Percentiles rank a stretch among this genome's conserved stretches.
Evolutionary conservation across 805 yeast genomes (phyloP).

Genomic region (Suhomyces vadensis): DNA sequence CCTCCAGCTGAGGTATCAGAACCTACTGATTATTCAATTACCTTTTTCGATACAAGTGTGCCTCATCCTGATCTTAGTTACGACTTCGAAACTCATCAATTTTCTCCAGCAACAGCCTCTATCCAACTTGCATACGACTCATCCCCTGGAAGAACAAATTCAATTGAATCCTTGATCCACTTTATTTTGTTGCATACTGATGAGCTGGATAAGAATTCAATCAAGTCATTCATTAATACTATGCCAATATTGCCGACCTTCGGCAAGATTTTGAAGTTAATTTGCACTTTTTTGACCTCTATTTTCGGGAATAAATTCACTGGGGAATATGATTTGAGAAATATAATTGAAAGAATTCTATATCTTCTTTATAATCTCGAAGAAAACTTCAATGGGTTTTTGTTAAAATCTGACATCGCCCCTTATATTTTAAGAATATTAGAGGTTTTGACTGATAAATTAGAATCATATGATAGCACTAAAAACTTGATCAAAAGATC

Average conservation of each 20-base stretch:
- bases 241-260: conserved; percentile 41
- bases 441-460: conserved; percentile 43
- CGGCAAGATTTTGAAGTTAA: conserved; percentile 26
- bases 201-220: conserved; percentile 13
- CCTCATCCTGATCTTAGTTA: conserved; percentile 43
- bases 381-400: conserved; percentile 64
- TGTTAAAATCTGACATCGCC: conserved; percentile 62
- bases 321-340: conserved; percentile 18
- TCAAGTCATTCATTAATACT: conserved; percentile 21
- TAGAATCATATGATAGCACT: conserved; percentile 2
- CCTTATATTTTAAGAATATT: conserved; percentile 58
- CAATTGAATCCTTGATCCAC: conserved; percentile 73
- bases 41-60: conserved; percentile 24
- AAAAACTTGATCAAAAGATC: not conserved
- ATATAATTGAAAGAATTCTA: conserved; percentile 52
- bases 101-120: conserved; percentile 16
- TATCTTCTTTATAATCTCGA: conserved; percentile 56
- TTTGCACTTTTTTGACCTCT: conserved; percentile 17
- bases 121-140: conserved; percentile 10
- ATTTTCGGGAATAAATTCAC: conserved; percentile 27
- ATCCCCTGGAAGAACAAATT: conserved; percentile 1
- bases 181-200: conserved; percentile 47
- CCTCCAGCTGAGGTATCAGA: not conserved
- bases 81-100: conserved; percentile 44
- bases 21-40: conserved; percentile 17